phyloP scores from a whole-genome alignment of 1,139 yeast species.

The Candida albicans region DNA sequence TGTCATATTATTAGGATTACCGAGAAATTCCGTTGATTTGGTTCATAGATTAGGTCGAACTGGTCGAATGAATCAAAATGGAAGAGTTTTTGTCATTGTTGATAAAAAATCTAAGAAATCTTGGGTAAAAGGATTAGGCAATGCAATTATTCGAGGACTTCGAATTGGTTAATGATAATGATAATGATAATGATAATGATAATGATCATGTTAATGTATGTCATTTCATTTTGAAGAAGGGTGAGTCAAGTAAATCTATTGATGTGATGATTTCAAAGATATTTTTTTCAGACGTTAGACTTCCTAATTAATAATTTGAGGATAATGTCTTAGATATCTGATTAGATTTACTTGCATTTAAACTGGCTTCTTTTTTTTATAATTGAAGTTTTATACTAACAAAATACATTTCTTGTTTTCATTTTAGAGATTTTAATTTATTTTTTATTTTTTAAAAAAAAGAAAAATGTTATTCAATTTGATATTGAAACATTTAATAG shows the following conservation, averaged over 20 bases:
- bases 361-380: neutral
- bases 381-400: neutral
- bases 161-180: constrained; percentile 34
- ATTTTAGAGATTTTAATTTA: neutral
- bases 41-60: constrained; percentile 94
- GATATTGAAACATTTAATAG: neutral
- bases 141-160: constrained; percentile 58
- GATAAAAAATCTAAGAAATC: constrained; percentile 66
- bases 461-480: neutral
- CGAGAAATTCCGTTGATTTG: constrained; percentile 79
- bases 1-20: constrained; percentile 82
- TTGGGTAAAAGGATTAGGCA: constrained; percentile 85
- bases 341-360: constrained; percentile 4
- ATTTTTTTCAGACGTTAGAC: constrained; percentile 31
- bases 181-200: too few species aligned
- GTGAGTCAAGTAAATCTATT: too few species aligned
- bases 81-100: constrained; percentile 76
- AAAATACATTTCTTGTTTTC: neutral
- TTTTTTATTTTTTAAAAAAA: too few species aligned
- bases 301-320: constrained; percentile 26
- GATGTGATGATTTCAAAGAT: constrained; percentile 28
- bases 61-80: constrained; percentile 87
- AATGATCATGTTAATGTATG: too few species aligned
- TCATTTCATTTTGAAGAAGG: neutral
- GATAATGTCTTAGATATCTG: constrained; percentile 31